Percentiles rank a stretch among this genome's conserved stretches.
Evolutionary conservation across 2,329 filamentous ascomycete species (phyloP).

Genomic region (Talaromyces sp.): DNA sequence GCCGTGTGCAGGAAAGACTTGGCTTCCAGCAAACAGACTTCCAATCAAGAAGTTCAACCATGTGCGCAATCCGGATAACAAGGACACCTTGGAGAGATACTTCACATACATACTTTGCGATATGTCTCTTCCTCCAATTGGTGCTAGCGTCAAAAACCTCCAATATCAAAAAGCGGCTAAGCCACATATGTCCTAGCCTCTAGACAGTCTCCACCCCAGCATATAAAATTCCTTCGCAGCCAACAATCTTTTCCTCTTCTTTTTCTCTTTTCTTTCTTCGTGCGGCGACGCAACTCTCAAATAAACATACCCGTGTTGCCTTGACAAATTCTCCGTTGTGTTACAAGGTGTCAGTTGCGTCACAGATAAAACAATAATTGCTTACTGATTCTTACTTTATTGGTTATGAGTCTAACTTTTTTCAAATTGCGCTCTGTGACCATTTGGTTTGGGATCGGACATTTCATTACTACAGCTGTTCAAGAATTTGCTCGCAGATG

Average conservation of each 20-base stretch:
- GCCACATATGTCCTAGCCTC: not conserved
- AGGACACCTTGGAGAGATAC: no score
- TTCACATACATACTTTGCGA: no score
- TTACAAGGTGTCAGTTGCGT: constrained; percentile 70
- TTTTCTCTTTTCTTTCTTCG: constrained; percentile 61
- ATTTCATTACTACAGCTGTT: constrained; percentile 30
- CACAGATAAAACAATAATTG: constrained; percentile 83
- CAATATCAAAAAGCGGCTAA: not conserved
- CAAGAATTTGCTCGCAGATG: not conserved
- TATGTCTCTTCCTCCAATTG: no score
- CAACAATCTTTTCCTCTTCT: constrained; percentile 25
- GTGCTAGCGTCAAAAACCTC: no score
- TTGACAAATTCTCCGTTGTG: constrained; percentile 52
- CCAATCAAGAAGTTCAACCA: constrained; percentile 30
- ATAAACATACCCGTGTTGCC: constrained; percentile 66
- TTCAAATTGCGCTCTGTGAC: constrained; percentile 39
- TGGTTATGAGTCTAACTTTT: constrained; percentile 39
- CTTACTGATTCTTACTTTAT: constrained; percentile 58
- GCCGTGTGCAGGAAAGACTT: constrained; percentile 26
- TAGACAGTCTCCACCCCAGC: constrained; percentile 18
- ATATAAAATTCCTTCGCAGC: constrained; percentile 1
- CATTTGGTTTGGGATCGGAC: constrained; percentile 56
- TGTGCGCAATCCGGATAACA: no score
- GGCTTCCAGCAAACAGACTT: constrained; percentile 30
- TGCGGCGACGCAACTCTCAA: constrained; percentile 74